phyloP scores from a whole-genome alignment of 257 asterid genomes.

The Eucommia ulmoides region DNA sequence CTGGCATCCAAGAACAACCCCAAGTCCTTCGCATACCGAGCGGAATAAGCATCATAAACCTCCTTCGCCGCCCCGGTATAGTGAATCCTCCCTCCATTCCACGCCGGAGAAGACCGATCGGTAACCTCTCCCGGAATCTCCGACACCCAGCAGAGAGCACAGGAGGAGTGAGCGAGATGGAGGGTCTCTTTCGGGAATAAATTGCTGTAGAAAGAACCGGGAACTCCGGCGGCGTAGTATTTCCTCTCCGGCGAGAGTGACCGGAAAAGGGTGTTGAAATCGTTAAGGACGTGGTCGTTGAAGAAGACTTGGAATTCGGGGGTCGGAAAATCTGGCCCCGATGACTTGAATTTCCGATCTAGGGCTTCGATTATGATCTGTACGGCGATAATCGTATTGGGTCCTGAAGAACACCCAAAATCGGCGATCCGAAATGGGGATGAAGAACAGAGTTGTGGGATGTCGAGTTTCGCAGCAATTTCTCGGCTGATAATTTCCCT shows the following conservation, averaged over 20 bases:
- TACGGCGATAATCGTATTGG: constrained; percentile 30
- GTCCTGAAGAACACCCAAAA: constrained; percentile 46
- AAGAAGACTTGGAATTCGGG: not conserved
- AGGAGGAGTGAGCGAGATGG: constrained; percentile 32
- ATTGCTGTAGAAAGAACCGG: constrained; percentile 1
- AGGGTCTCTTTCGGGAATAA: constrained; percentile 28
- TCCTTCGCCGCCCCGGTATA: constrained; percentile 20
- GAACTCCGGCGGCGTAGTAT: not conserved
- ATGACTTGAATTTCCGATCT: not conserved
- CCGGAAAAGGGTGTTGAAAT: not conserved
- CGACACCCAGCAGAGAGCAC: constrained; percentile 37
- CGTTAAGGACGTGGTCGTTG: not conserved
- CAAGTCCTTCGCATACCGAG: constrained; percentile 22
- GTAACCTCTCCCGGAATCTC: constrained; percentile 25
- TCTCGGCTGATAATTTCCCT: constrained; percentile 1
- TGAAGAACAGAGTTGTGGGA: not conserved
- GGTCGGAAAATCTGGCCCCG: not conserved
- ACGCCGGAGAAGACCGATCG: constrained; percentile 17
- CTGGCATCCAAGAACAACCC: constrained; percentile 23
- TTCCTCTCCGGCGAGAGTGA: not conserved
- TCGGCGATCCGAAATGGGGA: constrained; percentile 24
- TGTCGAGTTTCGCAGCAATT: not conserved
- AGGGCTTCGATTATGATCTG: not conserved
- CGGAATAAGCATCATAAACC: constrained; percentile 24
- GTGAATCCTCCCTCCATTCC: constrained; percentile 29